Percentiles rank a stretch among this genome's conserved stretches.
These are phyloP conservation scores for Nakaseomyces delphensis DNA, from an alignment of 1,139 yeast species.

Conservation along the genomic window DNA sequence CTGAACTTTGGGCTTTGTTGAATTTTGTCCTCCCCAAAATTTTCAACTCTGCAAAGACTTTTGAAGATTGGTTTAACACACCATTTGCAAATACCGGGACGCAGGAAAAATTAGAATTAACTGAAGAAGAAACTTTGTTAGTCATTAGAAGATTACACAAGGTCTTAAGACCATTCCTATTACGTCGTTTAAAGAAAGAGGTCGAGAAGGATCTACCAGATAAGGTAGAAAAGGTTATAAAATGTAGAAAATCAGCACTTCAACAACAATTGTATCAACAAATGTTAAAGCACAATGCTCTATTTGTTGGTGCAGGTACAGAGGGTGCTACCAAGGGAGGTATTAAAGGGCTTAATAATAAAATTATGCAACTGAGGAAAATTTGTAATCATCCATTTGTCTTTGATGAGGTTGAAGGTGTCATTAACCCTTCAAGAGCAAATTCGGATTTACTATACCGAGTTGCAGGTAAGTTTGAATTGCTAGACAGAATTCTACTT, in stretches of 20 bases:
- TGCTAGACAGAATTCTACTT: conserved; percentile 65
- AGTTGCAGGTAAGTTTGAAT: conserved; percentile 68
- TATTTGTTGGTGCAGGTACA: conserved; percentile 49
- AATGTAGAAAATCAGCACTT: conserved; percentile 86
- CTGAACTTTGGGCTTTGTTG: conserved; percentile 77
- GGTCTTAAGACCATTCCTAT: conserved; percentile 86
- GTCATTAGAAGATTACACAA: conserved; percentile 93
- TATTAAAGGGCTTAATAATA: conserved; percentile 80
- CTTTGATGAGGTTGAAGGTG: conserved; percentile 85
- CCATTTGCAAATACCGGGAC: conserved; percentile 79
- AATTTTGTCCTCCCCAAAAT: conserved; percentile 73
- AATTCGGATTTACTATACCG: conserved; percentile 66
- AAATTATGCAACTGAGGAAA: conserved; percentile 91
- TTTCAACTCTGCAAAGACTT: conserved; percentile 76
- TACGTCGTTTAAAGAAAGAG: conserved; percentile 92
- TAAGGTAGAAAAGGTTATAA: conserved; percentile 88
- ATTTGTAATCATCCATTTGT: conserved; percentile 98
- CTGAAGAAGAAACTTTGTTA: conserved; percentile 90
- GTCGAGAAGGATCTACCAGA: conserved; percentile 95
- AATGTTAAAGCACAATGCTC: conserved; percentile 61
- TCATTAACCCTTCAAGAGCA: conserved; percentile 65
- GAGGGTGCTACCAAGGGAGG: conserved; percentile 41
- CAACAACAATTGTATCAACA: conserved; percentile 74
- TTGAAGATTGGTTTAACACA: conserved; percentile 82
- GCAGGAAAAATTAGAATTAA: conserved; percentile 67